A percentile compares a stretch with the other conserved stretches of the same genome.
phyloP scores from a whole-genome alignment of 2,329 filamentous ascomycete genomes.

The Botrytis deweyae region DNA sequence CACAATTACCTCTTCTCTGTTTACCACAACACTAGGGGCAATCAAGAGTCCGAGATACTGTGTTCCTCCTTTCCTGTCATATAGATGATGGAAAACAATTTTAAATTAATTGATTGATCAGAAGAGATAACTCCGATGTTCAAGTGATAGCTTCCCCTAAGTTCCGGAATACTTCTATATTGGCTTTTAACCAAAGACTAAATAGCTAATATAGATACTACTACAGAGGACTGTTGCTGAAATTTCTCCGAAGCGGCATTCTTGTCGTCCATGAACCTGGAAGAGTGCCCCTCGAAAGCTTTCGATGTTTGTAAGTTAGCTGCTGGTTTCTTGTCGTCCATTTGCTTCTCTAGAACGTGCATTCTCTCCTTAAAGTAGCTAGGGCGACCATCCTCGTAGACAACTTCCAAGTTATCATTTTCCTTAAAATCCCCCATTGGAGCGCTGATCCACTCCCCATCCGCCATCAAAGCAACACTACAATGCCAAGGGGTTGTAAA shows the following conservation, averaged over 20 bases:
- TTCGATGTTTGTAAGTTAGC: background rate
- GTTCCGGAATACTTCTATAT: too few species aligned
- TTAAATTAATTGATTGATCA: background rate
- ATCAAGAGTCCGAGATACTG: background rate
- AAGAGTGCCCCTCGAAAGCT: background rate
- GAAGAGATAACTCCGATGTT: accelerated
- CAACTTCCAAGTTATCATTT: background rate
- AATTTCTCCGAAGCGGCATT: background rate
- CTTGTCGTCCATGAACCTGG: background rate
- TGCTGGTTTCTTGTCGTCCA: background rate
- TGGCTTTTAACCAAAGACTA: background rate
- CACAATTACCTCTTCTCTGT: background rate
- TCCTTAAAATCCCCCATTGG: background rate
- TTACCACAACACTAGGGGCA: background rate
- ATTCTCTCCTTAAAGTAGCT: background rate
- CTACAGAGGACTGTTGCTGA: background rate
- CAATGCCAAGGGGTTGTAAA: background rate
- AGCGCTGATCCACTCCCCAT: background rate
- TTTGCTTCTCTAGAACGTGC: accelerated
- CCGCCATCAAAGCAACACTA: background rate
- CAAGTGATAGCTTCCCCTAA: background rate
- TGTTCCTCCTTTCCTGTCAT: background rate
- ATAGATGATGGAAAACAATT: background rate
- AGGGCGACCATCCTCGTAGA: background rate
- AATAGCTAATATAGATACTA: background rate